These are phyloP conservation scores for Wallacemonas collosoma DNA, from an alignment of 208 protist genomes.

Conservation along the genomic window DNA sequence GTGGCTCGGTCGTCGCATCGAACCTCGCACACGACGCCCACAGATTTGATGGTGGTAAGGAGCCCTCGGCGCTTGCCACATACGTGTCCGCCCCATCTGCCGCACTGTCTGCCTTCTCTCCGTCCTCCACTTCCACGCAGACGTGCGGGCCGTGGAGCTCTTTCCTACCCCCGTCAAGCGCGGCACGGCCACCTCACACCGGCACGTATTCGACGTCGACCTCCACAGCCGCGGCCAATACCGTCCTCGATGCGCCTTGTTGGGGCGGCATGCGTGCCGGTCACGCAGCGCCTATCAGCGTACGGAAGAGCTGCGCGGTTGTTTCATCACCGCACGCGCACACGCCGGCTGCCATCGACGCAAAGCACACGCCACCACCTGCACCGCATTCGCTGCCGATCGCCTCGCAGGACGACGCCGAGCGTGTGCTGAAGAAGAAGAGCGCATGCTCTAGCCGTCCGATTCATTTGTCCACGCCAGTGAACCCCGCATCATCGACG, in stretches of 20 bases:
- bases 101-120: neutral
- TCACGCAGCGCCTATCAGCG: neutral
- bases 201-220: neutral
- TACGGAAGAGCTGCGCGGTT: conserved; percentile 5
- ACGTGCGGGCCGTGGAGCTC: neutral
- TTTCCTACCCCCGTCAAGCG: neutral
- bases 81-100: neutral
- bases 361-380: neutral
- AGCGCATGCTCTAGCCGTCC: too few species aligned
- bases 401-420: too few species aligned
- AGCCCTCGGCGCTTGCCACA: too few species aligned
- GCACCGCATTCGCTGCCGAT: too few species aligned
- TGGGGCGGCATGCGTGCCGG: conserved; percentile 12
- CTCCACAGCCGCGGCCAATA: neutral
- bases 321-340: neutral
- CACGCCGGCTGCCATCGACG: neutral
- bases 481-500: too few species aligned
- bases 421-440: too few species aligned
- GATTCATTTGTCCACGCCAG: too few species aligned
- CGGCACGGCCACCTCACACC: neutral
- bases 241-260: neutral
- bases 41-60: too few species aligned
- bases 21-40: too few species aligned
- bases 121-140: conserved; percentile 5
- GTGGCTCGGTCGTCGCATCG: too few species aligned